Base-by-base conservation (phyloP, 805 yeast species). In the Hanseniaspora taiwanica region DNA sequence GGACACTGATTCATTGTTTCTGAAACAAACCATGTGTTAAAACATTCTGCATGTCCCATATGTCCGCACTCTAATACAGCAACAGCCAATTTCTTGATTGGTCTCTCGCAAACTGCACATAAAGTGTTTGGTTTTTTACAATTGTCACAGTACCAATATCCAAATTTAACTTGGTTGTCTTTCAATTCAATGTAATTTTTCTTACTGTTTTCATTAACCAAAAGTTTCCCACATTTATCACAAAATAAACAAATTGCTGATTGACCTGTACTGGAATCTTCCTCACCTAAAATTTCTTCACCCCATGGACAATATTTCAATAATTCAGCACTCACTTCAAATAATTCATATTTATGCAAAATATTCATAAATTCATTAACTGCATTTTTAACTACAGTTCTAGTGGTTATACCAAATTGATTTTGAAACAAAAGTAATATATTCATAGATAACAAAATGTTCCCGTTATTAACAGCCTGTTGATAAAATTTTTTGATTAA, bases 141-240 rank as follows among this genome's bases (percentile, higher is more conserved):
- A 18, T 65, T 67, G 40, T 76, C 84, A 60, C 96, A 87, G 56
- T 78, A 82, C 94, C 95, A 86, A 49, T 69, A 77, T 1, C 93
- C 94, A 50, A 75, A 72, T 27, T 55, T 57, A 56, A 2, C 51
- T 52, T 12, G 48, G 43, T 37, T 47, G 50, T 18, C 32, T 53
- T 49, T 21, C 47, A 34, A 36, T 55, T 54, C 20, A 33, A 40
- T 3, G 52, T 48, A 47, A 32, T 56, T 63, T 14, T 59, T 63
- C 49, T 74, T 76, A 3, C 76, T 63, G 5, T 51, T 48, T 46
- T 78, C 86, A 55, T 81, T 80, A 8, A 72, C 54, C 7, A 81
- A 60, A n/a, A 78, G 59, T 38, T 68, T 64, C 14, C 69, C 65
- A 54, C 93, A 81, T 50, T 63, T 61, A 21, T 71, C 69, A 54